Conservation (phyloP, 2,329 filamentous ascomycete genomes). For the Fusarium nelsonii region DNA sequence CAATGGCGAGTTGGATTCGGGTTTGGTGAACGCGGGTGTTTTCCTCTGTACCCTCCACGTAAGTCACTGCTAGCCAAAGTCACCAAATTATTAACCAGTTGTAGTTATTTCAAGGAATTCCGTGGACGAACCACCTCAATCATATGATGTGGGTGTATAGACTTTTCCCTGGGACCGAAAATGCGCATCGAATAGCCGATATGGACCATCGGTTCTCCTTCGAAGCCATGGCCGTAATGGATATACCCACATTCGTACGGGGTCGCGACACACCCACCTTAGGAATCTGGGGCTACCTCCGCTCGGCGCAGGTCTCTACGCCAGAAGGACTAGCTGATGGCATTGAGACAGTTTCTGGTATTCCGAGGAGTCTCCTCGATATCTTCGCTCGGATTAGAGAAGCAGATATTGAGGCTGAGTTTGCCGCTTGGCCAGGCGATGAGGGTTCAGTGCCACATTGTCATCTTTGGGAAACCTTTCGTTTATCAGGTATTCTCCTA, state of each 20-base stretch:
- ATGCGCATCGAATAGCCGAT: conserved; percentile 5
- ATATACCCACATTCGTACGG: conserved; percentile 38
- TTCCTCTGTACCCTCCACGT: conserved; percentile 37
- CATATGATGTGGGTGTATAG: conserved; percentile 39
- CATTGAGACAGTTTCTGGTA: conserved; percentile 46
- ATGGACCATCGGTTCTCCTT: conserved; percentile 13
- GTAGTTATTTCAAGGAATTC: conserved; percentile 36
- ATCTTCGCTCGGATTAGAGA: conserved; percentile 40
- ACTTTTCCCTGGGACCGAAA: conserved; percentile 19
- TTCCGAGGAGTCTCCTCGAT: conserved; percentile 47
- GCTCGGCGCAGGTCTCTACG: conserved; percentile 12
- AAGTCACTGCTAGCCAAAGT: not conserved
- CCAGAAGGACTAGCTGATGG: not conserved
- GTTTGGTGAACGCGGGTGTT: conserved; percentile 15
- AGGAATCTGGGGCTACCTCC: conserved; percentile 27
- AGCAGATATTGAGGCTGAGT: conserved; percentile 28
- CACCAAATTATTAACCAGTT: not conserved
- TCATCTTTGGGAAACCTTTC: conserved; percentile 49
- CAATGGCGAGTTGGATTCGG: conserved; percentile 11
- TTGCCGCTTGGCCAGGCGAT: conserved; percentile 45
- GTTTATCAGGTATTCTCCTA: conserved; percentile 44
- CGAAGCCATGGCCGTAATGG: conserved; percentile 41
- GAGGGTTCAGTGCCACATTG: conserved; percentile 45
- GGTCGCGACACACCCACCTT: conserved; percentile 26
- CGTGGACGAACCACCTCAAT: conserved; percentile 29